A percentile compares a stretch with the other conserved stretches of the same genome.
These are phyloP conservation scores for Paraglomus occultum DNA, from an alignment of 192 early-diverging fungal species.

Conservation along the genomic window DNA sequence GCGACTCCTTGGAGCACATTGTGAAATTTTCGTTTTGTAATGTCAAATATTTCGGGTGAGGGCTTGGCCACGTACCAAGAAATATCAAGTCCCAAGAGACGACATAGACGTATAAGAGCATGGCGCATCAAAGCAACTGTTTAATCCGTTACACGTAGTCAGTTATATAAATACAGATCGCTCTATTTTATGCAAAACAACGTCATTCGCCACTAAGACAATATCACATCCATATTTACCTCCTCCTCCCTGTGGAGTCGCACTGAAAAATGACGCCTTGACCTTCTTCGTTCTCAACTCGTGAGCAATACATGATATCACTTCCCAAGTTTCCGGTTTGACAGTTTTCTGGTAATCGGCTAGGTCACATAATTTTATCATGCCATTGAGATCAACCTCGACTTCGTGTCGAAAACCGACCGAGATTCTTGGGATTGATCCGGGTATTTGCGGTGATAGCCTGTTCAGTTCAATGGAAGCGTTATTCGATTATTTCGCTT, in stretches of 20 bases:
- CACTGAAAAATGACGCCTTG: conserved; percentile 71
- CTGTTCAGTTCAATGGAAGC: conserved; percentile 19
- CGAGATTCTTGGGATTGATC: conserved; percentile 69
- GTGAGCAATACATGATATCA: conserved; percentile 52
- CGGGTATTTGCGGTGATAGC: conserved; percentile 68
- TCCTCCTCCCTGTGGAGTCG: conserved; percentile 85
- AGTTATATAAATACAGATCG: not conserved
- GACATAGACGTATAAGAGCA: conserved; percentile 69
- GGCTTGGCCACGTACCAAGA: conserved; percentile 81
- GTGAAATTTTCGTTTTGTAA: conserved; percentile 87
- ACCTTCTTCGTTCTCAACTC: conserved; percentile 59
- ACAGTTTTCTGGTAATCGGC: conserved; percentile 65
- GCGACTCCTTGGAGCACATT: conserved; percentile 85
- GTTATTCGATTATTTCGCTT: not conserved
- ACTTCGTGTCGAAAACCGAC: conserved; percentile 67
- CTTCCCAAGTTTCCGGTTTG: conserved; percentile 63
- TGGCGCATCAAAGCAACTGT: conserved; percentile 86
- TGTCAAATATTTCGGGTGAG: conserved; percentile 82
- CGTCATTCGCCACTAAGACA: not conserved
- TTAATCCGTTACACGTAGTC: not conserved
- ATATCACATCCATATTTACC: conserved; percentile 32
- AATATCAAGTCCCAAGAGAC: conserved; percentile 62
- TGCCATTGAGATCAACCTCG: conserved; percentile 69
- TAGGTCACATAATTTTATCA: conserved; percentile 65
- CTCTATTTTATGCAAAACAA: not conserved